Evolutionary conservation across 225 moss, liverwort and hornwort genomes (phyloP).

Genomic region (Antitrichia curtipendula): DNA sequence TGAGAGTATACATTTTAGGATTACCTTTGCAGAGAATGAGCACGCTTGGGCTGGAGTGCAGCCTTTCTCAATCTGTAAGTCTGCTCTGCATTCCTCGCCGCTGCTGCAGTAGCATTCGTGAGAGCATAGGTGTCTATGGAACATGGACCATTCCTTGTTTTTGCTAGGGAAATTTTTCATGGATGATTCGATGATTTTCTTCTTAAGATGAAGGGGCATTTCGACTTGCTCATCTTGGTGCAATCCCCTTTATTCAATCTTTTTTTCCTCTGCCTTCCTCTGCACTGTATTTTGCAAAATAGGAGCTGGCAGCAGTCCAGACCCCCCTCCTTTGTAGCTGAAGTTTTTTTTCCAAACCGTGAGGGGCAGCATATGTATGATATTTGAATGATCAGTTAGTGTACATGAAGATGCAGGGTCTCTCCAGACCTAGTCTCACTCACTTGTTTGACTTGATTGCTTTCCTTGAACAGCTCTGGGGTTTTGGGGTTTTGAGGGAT

Average conservation of each 20-base stretch:
- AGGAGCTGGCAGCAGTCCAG: conserved; percentile 5
- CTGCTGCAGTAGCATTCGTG: background rate
- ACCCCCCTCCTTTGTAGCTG: background rate
- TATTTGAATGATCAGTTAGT: background rate
- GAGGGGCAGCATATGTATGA: conserved; percentile 17
- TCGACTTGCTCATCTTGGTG: conserved; percentile 4
- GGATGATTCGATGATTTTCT: background rate
- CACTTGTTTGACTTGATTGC: conserved; percentile 9
- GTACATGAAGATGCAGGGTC: background rate
- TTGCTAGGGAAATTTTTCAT: background rate
- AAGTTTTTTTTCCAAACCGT: background rate
- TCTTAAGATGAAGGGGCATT: background rate
- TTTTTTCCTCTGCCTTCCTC: background rate
- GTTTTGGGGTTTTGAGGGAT: background rate
- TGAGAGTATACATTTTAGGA: background rate
- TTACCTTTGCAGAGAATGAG: background rate
- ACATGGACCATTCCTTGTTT: background rate
- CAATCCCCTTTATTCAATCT: background rate
- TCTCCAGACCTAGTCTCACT: background rate
- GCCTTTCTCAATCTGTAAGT: background rate
- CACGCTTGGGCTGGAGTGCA: background rate
- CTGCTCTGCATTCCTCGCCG: background rate
- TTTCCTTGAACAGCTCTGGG: background rate
- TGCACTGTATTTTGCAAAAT: conserved; percentile 1
- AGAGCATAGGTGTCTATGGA: background rate